Base-by-base conservation (phyloP, 192 early-diverging fungal genomes). In the Coemansia sp. region DNA sequence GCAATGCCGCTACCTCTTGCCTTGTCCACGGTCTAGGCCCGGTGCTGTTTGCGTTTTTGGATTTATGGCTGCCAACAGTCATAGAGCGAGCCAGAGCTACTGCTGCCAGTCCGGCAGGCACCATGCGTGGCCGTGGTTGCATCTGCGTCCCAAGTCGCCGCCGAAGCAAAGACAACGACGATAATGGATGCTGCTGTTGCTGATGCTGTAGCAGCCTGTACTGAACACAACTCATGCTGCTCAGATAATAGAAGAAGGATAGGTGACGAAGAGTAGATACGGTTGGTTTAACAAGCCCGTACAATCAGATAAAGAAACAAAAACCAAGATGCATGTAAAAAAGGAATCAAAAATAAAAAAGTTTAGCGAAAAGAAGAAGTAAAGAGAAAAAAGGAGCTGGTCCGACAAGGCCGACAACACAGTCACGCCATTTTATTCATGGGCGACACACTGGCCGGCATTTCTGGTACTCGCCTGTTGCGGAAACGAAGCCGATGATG, bases 11-110 rank as follows among this genome's bases (percentile, higher is more conserved):
- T 2, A 65, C 53, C 8, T 70, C 71, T 39, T 68, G 70, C 0
- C 42, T n/a, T 12, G 55, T 81, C 77, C 77, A 79, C 51, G 51
- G 51, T 54, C 51, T 54, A 32, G 32, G 4, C 32, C 32, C 4
- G 22, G 9, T 54, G 20, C 2, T 54, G 22, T 8, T 54, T 0
- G 7, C 19, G 19, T 14, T n/a, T 45, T 45, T 45, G 48, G n/a
- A 13, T 50, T 64, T 69, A 14, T 37, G 38, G 61, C 45, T 37
- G 45, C 11, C 7, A 7, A 20, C n/a, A 16, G 38, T 5, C 16
- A 42, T 39, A 17, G 11, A 38, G 5, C 51, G 51, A 5, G 51
- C 51, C 25, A 9, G 51, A 4, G 12, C 8, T 54, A 9, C 14
- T 11, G 12, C 8, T 54, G 8, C 14, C 51, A 25, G 51, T 25